phyloP scores from a whole-genome alignment of 2,329 filamentous ascomycete species.

The Emericellopsis atlantica region DNA sequence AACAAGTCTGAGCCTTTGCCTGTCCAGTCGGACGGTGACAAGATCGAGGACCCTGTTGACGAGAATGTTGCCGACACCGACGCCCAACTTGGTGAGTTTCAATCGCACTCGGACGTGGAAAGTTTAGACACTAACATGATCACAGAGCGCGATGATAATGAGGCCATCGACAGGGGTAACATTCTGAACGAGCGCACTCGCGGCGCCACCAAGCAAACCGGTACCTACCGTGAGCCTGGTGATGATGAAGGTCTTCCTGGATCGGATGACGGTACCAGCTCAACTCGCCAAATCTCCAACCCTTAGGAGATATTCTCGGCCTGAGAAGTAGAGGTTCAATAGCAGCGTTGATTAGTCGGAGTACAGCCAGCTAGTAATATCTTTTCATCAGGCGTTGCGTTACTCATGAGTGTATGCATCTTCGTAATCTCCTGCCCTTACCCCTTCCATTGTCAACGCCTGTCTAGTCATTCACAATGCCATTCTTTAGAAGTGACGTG shows the following conservation, averaged over 20 bases:
- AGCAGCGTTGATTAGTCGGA: too few relatives aligned
- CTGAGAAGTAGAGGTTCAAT: neutral
- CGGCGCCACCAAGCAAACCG: slow-evolving; percentile 2
- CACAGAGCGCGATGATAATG: slow-evolving; percentile 4
- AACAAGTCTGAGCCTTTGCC: slow-evolving; percentile 13
- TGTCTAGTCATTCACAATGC: too few relatives aligned
- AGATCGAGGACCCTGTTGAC: slow-evolving; percentile 19
- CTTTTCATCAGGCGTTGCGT: too few relatives aligned
- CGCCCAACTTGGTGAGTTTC: slow-evolving; percentile 17
- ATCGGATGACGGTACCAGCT: slow-evolving; percentile 2
- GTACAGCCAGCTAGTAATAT: too few relatives aligned
- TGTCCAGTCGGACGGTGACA: slow-evolving; percentile 17
- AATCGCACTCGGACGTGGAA: too few relatives aligned
- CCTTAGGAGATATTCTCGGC: too few relatives aligned
- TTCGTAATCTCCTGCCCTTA: too few relatives aligned
- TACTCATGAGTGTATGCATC: too few relatives aligned
- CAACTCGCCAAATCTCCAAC: neutral
- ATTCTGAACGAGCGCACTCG: slow-evolving; percentile 6
- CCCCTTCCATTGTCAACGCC: too few relatives aligned
- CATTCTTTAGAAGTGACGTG: too few relatives aligned
- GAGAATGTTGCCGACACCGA: slow-evolving; percentile 16
- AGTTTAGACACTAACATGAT: neutral
- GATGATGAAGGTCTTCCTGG: slow-evolving; percentile 5
- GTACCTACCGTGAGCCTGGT: slow-evolving; percentile 5
- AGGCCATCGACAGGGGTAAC: slow-evolving; percentile 8